Conservation (phyloP, 2,329 filamentous ascomycete species). For the Claviceps digitariae region DNA sequence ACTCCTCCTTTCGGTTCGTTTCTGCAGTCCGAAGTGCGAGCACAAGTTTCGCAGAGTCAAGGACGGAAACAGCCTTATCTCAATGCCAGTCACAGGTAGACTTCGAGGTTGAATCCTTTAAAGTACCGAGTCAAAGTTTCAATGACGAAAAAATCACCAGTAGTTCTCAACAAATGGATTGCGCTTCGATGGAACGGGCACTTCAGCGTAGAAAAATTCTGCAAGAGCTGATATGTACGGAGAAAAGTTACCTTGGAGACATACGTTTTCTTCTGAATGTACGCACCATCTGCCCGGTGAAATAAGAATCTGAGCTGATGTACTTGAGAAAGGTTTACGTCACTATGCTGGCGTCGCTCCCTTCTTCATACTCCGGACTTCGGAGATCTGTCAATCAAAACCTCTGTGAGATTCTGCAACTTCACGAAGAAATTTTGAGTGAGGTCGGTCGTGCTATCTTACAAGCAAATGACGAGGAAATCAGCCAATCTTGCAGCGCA, state of each 20-base stretch:
- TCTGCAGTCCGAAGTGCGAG: constrained; percentile 72
- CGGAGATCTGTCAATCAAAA: constrained; percentile 66
- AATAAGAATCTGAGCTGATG: constrained; percentile 9
- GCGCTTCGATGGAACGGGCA: constrained; percentile 56
- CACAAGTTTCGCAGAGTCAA: constrained; percentile 58
- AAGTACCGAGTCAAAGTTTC: constrained; percentile 44
- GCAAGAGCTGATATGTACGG: constrained; percentile 74
- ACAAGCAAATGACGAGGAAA: constrained; percentile 47
- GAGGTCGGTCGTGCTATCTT: constrained; percentile 61
- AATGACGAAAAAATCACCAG: constrained; percentile 53
- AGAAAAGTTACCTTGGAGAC: constrained; percentile 80
- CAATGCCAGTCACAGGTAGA: constrained; percentile 44
- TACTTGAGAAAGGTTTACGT: constrained; percentile 47
- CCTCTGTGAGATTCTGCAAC: constrained; percentile 62
- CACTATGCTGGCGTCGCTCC: constrained; percentile 59
- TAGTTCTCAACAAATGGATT: constrained; percentile 40
- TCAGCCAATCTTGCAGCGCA: constrained; percentile 31
- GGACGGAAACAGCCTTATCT: constrained; percentile 36
- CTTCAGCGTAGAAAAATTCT: constrained; percentile 65
- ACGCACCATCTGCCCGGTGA: constrained; percentile 16
- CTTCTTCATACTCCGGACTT: constrained; percentile 48
- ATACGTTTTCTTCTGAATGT: constrained; percentile 79
- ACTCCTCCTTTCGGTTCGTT: constrained; percentile 67
- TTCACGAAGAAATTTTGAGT: constrained; percentile 70
- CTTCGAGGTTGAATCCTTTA: constrained; percentile 48